Percentiles rank a stretch among this genome's conserved stretches.
phyloP scores from a whole-genome alignment of 768 basidiomycete species.

The Boletus rubroflammeus region DNA sequence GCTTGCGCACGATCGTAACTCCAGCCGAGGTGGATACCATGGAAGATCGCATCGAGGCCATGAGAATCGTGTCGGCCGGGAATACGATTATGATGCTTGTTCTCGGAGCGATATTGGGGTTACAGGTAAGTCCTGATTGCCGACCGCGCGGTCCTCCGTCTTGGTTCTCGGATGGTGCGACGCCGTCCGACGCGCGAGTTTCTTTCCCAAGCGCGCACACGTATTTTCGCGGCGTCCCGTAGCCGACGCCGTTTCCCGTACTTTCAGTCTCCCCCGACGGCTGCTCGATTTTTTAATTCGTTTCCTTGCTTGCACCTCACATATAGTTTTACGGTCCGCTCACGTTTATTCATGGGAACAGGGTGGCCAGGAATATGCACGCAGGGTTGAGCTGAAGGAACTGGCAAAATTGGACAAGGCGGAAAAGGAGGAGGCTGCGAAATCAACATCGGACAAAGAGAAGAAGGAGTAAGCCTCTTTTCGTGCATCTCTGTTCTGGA shows the following conservation, averaged over 20 bases:
- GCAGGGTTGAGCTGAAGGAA: conserved; percentile 51
- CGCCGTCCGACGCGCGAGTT: neutral
- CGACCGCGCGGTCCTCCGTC: neutral
- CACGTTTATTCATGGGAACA: conserved; percentile 32
- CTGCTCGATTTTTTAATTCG: conserved; percentile 7
- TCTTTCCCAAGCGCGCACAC: conserved; percentile 9
- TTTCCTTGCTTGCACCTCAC: conserved; percentile 1
- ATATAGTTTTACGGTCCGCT: conserved; percentile 4
- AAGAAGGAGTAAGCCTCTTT: conserved; percentile 25
- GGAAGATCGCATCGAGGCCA: conserved; percentile 68
- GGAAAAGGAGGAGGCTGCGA: conserved; percentile 24
- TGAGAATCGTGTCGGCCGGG: conserved; percentile 79
- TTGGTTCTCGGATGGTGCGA: conserved; percentile 4
- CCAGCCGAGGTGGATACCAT: conserved; percentile 56
- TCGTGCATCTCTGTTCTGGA: conserved; percentile 4
- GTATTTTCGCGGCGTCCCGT: conserved; percentile 5
- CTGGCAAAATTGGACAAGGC: conserved; percentile 39
- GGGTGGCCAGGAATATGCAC: conserved; percentile 85
- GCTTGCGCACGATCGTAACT: conserved; percentile 68
- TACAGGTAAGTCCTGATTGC: conserved; percentile 57
- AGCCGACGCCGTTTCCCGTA: conserved; percentile 9
- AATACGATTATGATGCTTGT: conserved; percentile 79
- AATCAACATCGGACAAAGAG: conserved; percentile 24
- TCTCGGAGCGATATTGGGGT: conserved; percentile 57
- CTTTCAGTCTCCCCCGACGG: neutral